Evolutionary conservation across 2,329 filamentous ascomycete genomes (phyloP), one percentile per base, ranked within the genome.

Genomic region (Trichoderma koningiopsis): DNA sequence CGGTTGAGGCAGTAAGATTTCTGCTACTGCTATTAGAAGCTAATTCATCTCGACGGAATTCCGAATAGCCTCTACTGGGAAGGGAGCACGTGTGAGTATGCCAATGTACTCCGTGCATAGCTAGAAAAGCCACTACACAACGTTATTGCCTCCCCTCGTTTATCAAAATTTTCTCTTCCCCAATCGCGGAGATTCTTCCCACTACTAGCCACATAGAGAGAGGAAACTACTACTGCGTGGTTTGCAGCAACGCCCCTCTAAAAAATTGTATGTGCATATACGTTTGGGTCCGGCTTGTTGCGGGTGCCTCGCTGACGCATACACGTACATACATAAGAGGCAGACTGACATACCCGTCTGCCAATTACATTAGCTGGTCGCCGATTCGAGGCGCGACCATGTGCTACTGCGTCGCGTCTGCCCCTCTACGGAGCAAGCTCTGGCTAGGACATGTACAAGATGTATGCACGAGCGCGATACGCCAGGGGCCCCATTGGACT

Each of bases 401-500:
- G 63, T 58, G 63, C 63, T 57, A 47, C 62, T 66, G 63, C 63
- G 53, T 58, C 63, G 63, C 63, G 53, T 66, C 37, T 49, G 63
- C 49, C 62, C 62, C 49, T 65, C 62, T 31, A 65, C 53, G 63
- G 63, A 66, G 63, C 63, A 24, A 19, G 16, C 37, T 58, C 19
- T 24, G 27, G 47, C 65, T 63, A 43, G 65, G 65, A 19, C 40
- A 43, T 43, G 40, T 43, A 43, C 16, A 43, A 52, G 7, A 52
- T 33, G 40, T 35, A 53, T 68, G 63, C 63, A 66, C 5, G 63
- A 47, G 40, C 57, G 58, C 52, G 57, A 35, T 53, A 40, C 24
- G 64, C 56, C 66, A 68, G 66, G 66, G 66, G 66, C 35, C 19
- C 58, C 22, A 63, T 68, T 68, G 64, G 64, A 53, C 56, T 60